Conservation (phyloP, 208 protist genomes). For the Trypanosoma congolense region DNA sequence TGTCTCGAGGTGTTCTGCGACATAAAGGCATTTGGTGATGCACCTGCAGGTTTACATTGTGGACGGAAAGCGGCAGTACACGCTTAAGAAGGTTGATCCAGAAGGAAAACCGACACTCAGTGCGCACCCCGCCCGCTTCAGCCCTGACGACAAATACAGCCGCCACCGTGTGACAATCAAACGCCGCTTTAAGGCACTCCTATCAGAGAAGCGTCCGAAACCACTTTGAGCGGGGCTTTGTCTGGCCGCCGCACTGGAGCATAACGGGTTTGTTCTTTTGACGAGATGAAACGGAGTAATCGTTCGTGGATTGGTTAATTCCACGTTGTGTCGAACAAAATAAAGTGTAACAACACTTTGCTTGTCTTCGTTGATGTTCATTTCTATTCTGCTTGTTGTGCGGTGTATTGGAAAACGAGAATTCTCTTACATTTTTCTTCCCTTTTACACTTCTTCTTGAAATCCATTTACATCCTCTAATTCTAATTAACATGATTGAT, state of each 20-base stretch:
- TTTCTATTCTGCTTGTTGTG: too few relatives aligned
- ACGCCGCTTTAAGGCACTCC: constrained; percentile 86
- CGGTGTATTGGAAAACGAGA: too few relatives aligned
- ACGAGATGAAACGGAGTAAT: too few relatives aligned
- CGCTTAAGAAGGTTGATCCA: constrained; percentile 89
- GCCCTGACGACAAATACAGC: constrained; percentile 91
- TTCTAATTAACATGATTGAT: constrained; percentile 2
- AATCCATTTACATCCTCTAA: too few relatives aligned
- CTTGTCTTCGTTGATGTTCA: too few relatives aligned
- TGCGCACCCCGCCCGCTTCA: constrained; percentile 90
- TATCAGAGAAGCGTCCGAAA: constrained; percentile 67
- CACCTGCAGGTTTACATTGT: constrained; percentile 80
- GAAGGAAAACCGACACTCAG: constrained; percentile 86
- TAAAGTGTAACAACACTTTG: too few relatives aligned
- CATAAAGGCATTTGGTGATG: constrained; percentile 23
- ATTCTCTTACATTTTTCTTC: constrained; percentile 1
- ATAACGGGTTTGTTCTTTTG: too few relatives aligned
- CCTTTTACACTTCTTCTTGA: constrained; percentile 26
- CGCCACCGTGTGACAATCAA: constrained; percentile 90
- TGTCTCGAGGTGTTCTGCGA: not conserved
- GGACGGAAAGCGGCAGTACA: constrained; percentile 88
- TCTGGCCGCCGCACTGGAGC: too few relatives aligned
- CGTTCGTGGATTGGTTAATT: too few relatives aligned
- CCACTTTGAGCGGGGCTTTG: constrained; percentile 39
- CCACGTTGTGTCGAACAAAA: too few relatives aligned